These are phyloP conservation scores for Hyaloscypha variabilis DNA, from an alignment of 495 filamentous ascomycete species.

Conservation along the genomic window DNA sequence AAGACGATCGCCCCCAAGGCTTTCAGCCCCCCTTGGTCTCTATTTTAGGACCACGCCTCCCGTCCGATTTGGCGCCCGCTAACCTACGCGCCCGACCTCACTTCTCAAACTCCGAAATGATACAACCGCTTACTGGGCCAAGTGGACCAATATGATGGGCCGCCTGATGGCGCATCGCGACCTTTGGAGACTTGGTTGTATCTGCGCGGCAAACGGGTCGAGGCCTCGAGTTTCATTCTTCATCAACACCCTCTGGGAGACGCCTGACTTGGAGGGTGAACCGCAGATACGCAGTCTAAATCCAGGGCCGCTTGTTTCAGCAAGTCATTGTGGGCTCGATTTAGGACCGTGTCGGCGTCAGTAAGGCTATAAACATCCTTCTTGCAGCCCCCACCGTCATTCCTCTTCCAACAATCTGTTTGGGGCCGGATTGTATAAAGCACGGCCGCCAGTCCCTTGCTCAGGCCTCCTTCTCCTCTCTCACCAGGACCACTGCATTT, in stretches of 20 bases:
- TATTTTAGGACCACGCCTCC: conserved; percentile 27
- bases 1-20: neutral
- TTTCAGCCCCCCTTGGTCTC: conserved; percentile 1
- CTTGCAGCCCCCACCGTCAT: conserved; percentile 10
- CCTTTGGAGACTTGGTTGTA: conserved; percentile 17
- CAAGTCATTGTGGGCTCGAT: conserved; percentile 23
- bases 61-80: conserved; percentile 22
- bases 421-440: conserved; percentile 28
- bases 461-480: conserved; percentile 12
- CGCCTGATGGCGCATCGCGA: conserved; percentile 1
- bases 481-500: conserved; percentile 22
- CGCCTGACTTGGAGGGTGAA: conserved; percentile 3
- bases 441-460: conserved; percentile 22
- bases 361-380: conserved; percentile 28
- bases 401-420: conserved; percentile 12
- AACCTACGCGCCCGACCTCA: conserved; percentile 19
- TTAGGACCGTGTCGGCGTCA: conserved; percentile 26
- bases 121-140: conserved; percentile 24
- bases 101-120: conserved; percentile 13
- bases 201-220: conserved; percentile 22
- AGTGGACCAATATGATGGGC: conserved; percentile 17
- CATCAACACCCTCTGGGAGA: conserved; percentile 1
- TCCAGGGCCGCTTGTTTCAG: conserved; percentile 26
- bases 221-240: conserved; percentile 26
- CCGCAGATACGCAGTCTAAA: conserved; percentile 23